phyloP scores from a whole-genome alignment of 225 moss, liverwort and hornwort genomes.

The Thuidium tamariscinum region DNA sequence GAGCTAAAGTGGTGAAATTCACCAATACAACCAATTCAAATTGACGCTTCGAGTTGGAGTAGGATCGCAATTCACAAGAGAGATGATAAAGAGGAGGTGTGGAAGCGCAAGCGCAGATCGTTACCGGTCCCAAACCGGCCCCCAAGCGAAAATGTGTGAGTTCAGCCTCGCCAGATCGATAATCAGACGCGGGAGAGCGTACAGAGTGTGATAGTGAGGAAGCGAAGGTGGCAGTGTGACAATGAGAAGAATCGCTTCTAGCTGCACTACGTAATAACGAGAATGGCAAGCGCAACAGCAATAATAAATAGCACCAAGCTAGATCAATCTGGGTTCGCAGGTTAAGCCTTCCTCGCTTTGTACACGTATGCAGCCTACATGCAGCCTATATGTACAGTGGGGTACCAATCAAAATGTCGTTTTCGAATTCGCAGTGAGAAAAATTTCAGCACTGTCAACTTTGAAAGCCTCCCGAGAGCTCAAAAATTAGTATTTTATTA shows the following conservation, averaged over 20 bases:
- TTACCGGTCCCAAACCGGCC: too few relatives aligned
- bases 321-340: not conserved
- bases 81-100: not conserved
- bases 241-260: not conserved
- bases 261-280: rapidly evolving
- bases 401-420: too few relatives aligned
- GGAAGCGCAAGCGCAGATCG: not conserved
- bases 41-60: not conserved
- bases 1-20: not conserved
- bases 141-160: not conserved
- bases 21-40: not conserved
- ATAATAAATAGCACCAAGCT: not conserved
- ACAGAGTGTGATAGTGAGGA: not conserved
- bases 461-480: too few relatives aligned
- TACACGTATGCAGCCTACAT: too few relatives aligned
- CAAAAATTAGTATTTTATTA: too few relatives aligned
- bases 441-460: too few relatives aligned
- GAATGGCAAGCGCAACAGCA: not conserved
- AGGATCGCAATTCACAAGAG: not conserved
- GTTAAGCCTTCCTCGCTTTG: too few relatives aligned
- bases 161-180: not conserved
- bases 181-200: rapidly evolving
- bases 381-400: too few relatives aligned
- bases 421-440: too few relatives aligned
- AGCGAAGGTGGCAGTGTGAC: not conserved